Evolutionary conservation across 441 rosid genomes (phyloP).

Genomic region (Erodium trifolium): DNA sequence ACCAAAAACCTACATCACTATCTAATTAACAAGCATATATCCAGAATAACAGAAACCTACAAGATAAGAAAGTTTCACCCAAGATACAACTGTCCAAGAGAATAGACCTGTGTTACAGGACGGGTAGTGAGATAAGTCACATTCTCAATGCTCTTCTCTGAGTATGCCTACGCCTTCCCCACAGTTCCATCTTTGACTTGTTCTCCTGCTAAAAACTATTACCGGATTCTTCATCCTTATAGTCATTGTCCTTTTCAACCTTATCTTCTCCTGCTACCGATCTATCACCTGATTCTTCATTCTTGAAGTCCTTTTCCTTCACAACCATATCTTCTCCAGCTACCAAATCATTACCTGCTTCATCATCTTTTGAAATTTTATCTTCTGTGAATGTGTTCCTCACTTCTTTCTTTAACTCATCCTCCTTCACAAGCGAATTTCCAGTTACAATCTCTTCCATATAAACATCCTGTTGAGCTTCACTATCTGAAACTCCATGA

Average conservation of each 20-base stretch:
- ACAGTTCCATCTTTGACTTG: not conserved
- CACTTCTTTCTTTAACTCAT: conserved; percentile 19
- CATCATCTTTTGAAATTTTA: conserved; percentile 16
- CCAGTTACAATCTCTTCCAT: conserved; percentile 28
- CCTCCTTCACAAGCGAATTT: conserved; percentile 11
- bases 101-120: conserved; percentile 35
- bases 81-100: conserved; percentile 23
- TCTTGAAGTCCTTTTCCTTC: conserved; percentile 14
- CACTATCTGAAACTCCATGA: not conserved
- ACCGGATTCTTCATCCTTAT: conserved; percentile 14
- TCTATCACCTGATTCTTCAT: conserved; percentile 15
- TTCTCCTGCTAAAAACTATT: no score
- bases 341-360: conserved; percentile 8
- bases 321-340: conserved; percentile 9
- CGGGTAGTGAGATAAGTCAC: conserved; percentile 29
- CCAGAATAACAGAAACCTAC: conserved; percentile 20
- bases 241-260: conserved; percentile 15
- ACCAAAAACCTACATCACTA: conserved; percentile 15
- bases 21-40: conserved; percentile 22
- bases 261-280: conserved; percentile 4
- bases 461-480: conserved; percentile 26
- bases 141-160: conserved; percentile 28
- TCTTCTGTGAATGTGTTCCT: conserved; percentile 4
- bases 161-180: not conserved
- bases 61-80: conserved; percentile 23